A percentile compares a stretch with the other conserved stretches of the same genome.
These are phyloP conservation scores for Penicillium pulvis DNA, from an alignment of 495 filamentous ascomycete genomes.

Conservation along the genomic window DNA sequence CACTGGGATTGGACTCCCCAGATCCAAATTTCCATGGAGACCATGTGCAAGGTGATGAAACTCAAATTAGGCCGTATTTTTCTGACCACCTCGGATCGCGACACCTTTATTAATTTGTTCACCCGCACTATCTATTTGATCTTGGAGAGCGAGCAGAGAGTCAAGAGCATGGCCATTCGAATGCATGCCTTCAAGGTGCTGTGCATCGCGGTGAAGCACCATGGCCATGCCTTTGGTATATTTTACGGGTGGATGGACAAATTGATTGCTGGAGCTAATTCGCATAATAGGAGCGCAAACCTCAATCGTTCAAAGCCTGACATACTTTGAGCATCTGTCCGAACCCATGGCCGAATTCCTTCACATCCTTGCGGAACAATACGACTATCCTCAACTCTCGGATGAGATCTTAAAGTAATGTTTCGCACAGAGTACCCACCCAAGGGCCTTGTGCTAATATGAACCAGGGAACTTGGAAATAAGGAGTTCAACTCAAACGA, in stretches of 20 bases:
- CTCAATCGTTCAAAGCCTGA: constrained; percentile 93
- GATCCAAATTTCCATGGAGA: constrained; percentile 83
- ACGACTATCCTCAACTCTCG: constrained; percentile 93
- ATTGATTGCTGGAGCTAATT: constrained; percentile 18
- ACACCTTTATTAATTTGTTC: constrained; percentile 90
- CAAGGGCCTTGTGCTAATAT: constrained; percentile 24
- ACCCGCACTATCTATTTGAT: constrained; percentile 93
- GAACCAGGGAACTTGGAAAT: constrained; percentile 78
- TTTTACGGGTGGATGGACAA: background rate
- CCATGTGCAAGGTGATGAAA: constrained; percentile 94
- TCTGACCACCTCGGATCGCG: constrained; percentile 91
- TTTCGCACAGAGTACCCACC: background rate
- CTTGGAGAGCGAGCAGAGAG: constrained; percentile 88
- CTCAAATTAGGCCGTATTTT: constrained; percentile 91
- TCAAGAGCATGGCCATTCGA: constrained; percentile 85
- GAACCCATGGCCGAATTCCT: constrained; percentile 99
- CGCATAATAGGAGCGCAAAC: constrained; percentile 81
- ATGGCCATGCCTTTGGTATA: constrained; percentile 94
- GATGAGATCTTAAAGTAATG: constrained; percentile 80
- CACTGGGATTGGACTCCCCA: constrained; percentile 88
- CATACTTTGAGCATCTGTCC: constrained; percentile 96
- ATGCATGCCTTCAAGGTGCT: constrained; percentile 98
- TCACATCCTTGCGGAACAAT: constrained; percentile 94
- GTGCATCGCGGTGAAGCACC: constrained; percentile 96
- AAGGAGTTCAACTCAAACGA: constrained; percentile 99